Percentiles rank a stretch among this genome's conserved stretches.
Evolutionary conservation across 2,329 filamentous ascomycete species (phyloP).

Genomic region (Helotiales sp.): DNA sequence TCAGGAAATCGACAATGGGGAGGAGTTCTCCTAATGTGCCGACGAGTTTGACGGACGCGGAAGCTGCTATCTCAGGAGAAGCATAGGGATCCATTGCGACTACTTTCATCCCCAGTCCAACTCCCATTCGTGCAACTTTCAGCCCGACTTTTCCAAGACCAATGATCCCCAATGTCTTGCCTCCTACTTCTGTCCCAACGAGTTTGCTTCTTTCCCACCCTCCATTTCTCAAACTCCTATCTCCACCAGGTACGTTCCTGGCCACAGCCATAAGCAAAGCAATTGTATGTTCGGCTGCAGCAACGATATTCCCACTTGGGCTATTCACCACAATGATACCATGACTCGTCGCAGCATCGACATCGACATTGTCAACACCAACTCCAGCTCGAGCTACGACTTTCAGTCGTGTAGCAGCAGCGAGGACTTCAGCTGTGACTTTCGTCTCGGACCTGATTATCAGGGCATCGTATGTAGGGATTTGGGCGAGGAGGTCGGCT

Average conservation of each 20-base stretch:
- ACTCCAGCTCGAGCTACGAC: conserved; percentile 83
- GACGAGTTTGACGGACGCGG: conserved; percentile 70
- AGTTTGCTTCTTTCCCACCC: conserved; percentile 78
- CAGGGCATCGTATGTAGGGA: conserved; percentile 74
- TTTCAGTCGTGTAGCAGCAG: conserved; percentile 69
- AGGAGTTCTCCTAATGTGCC: conserved; percentile 64
- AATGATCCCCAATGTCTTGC: conserved; percentile 77
- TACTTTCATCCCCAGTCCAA: conserved; percentile 77
- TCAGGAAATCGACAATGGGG: conserved; percentile 74
- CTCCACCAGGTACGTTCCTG: conserved; percentile 73
- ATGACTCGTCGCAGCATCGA: conserved; percentile 70
- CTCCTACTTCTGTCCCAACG: conserved; percentile 78
- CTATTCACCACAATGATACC: conserved; percentile 84
- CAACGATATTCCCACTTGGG: conserved; percentile 79
- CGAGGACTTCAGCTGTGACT: conserved; percentile 71
- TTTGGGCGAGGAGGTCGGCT: conserved; percentile 67
- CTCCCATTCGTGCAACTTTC: conserved; percentile 79
- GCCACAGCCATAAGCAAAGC: conserved; percentile 76
- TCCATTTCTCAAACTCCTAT: conserved; percentile 70
- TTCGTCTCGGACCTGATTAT: conserved; percentile 84
- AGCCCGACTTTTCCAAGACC: conserved; percentile 84
- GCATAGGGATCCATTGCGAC: conserved; percentile 80
- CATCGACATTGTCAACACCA: conserved; percentile 82
- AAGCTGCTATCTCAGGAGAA: conserved; percentile 70
- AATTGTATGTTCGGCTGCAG: conserved; percentile 79